Conservation (phyloP, 2,329 filamentous ascomycete genomes). For the Cladosporium cucumerinum region DNA sequence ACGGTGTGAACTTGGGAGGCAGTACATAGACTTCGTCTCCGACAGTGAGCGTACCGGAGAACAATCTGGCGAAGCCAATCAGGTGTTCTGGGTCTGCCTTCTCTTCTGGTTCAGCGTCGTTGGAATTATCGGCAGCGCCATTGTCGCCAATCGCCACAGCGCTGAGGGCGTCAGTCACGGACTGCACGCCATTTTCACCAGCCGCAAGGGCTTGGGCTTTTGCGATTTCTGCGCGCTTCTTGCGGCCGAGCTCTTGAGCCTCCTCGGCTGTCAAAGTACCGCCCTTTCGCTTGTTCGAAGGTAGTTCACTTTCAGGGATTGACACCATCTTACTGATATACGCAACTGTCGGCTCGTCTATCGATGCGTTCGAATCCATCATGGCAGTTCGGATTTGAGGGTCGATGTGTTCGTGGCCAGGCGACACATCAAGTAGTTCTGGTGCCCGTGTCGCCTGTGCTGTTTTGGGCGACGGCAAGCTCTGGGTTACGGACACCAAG, state of each 20-base stretch:
- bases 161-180: conserved; percentile 59
- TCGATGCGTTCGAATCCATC: conserved; percentile 68
- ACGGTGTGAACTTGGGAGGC: conserved; percentile 87
- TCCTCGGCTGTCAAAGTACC: conserved; percentile 79
- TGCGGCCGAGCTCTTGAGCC: conserved; percentile 79
- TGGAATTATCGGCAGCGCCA: conserved; percentile 45
- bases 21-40: conserved; percentile 90
- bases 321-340: conserved; percentile 99
- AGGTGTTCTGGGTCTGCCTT: conserved; percentile 77
- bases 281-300: conserved; percentile 75
- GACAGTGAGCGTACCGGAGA: conserved; percentile 83
- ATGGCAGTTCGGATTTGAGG: conserved; percentile 72
- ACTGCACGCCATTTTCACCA: conserved; percentile 49
- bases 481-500: conserved; percentile 89
- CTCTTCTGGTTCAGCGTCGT: conserved; percentile 51
- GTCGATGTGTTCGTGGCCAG: conserved; percentile 70
- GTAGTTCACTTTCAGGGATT: conserved; percentile 85
- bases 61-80: conserved; percentile 90
- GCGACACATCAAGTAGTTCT: conserved; percentile 72
- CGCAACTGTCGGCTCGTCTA: conserved; percentile 76
- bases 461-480: conserved; percentile 74
- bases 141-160: conserved; percentile 58
- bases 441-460: conserved; percentile 81
- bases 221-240: conserved; percentile 85
- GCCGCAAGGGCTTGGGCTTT: conserved; percentile 64